phyloP scores from a whole-genome alignment of 1,284 basidiomycete genomes.

The Coriolopsis trogii region DNA sequence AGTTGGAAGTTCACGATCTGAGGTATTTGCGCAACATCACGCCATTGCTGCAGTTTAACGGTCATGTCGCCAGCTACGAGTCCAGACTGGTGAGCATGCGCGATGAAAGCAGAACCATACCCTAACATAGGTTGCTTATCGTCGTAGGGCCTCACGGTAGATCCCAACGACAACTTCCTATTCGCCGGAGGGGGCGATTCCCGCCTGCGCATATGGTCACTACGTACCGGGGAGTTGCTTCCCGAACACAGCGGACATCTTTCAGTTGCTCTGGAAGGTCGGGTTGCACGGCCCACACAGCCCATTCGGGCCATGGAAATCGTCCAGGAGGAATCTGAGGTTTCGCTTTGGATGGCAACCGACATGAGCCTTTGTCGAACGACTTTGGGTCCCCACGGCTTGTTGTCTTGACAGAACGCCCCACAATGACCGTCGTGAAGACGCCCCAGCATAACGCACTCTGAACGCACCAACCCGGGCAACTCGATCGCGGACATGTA shows the following conservation, averaged over 20 bases:
- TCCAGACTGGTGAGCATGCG: conserved; percentile 56
- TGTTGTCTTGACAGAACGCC: background rate
- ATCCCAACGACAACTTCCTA: conserved; percentile 63
- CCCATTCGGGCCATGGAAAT: conserved; percentile 25
- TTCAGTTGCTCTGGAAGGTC: background rate
- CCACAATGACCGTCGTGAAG: too few species aligned
- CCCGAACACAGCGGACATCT: background rate
- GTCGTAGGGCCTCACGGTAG: conserved; percentile 59
- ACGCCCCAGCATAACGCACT: too few species aligned
- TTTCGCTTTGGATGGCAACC: conserved; percentile 20
- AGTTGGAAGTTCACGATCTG: conserved; percentile 70
- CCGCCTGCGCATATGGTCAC: conserved; percentile 66
- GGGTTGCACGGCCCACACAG: conserved; percentile 2
- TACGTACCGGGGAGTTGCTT: conserved; percentile 47
- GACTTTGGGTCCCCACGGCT: conserved; percentile 14
- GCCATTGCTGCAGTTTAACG: conserved; percentile 52
- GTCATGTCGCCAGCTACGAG: conserved; percentile 58
- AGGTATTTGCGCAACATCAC: conserved; percentile 49
- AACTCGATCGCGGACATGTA: conserved; percentile 10
- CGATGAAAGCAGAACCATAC: too few species aligned
- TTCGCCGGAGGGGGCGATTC: conserved; percentile 74
- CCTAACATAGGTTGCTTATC: background rate
- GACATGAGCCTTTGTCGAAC: conserved; percentile 13
- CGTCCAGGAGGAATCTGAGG: conserved; percentile 9
- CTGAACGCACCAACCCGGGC: too few species aligned